Conservation (phyloP, 495 filamentous ascomycete genomes). For the Talaromyces thailandensis region DNA sequence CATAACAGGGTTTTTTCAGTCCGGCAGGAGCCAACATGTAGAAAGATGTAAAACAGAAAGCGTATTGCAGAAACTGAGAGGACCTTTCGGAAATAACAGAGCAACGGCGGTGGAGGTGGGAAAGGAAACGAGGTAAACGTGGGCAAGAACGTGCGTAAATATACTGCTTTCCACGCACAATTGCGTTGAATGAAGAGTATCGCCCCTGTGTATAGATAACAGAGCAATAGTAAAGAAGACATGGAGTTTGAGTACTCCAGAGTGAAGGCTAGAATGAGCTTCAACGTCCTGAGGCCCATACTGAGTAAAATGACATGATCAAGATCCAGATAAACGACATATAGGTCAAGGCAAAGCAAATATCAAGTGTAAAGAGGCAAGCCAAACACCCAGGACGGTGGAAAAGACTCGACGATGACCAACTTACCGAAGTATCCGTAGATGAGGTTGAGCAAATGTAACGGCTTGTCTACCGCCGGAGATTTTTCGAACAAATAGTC, state of each 20-base stretch:
- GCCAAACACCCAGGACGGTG: background rate
- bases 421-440: background rate
- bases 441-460: slow-evolving; percentile 2
- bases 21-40: background rate
- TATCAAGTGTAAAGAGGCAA: background rate
- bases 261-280: background rate
- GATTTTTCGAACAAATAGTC: slow-evolving; percentile 3
- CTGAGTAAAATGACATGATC: background rate
- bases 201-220: background rate
- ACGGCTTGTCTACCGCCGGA: slow-evolving; percentile 1
- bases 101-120: background rate
- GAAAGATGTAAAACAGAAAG: background rate
- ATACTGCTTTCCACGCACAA: background rate
- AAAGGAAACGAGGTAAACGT: background rate
- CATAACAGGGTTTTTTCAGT: background rate
- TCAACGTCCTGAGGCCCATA: background rate
- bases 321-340: background rate
- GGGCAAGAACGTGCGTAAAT: background rate
- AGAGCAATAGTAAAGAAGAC: background rate
- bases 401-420: background rate
- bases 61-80: background rate
- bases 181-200: background rate
- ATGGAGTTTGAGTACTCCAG: background rate
- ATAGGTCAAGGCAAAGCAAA: background rate
- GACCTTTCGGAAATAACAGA: background rate